These are phyloP conservation scores for Ensete glaucum DNA, from an alignment of 176 grass and related monocot species.

Conservation along the genomic window DNA sequence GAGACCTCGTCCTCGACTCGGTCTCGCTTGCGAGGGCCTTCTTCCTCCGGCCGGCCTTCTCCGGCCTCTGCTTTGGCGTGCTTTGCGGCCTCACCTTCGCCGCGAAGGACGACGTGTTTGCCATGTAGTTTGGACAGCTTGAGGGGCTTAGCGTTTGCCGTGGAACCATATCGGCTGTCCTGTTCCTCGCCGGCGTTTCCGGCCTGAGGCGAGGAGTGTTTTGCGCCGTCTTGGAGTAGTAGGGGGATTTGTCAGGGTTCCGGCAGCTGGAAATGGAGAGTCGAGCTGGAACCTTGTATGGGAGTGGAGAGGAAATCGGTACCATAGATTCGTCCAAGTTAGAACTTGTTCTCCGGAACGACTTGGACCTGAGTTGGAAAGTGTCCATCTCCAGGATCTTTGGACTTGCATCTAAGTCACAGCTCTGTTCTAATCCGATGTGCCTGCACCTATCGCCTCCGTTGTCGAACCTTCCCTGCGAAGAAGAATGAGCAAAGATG, in stretches of 20 bases:
- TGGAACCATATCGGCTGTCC: too few species aligned
- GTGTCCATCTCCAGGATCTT: constrained; percentile 91
- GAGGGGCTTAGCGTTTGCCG: not conserved
- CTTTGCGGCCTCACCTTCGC: constrained; percentile 64
- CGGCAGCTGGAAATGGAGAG: constrained; percentile 12
- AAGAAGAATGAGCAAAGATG: not conserved
- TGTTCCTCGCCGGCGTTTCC: not conserved
- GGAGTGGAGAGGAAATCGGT: constrained; percentile 25
- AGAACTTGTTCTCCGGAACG: constrained; percentile 11
- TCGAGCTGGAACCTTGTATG: constrained; percentile 19
- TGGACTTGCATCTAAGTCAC: constrained; percentile 52
- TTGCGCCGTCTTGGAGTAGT: constrained; percentile 43
- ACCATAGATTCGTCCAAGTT: not conserved
- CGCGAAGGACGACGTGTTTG: constrained; percentile 27
- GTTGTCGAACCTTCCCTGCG: constrained; percentile 42
- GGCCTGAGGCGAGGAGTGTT: constrained; percentile 31
- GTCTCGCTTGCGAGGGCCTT: not conserved
- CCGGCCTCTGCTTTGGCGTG: constrained; percentile 39
- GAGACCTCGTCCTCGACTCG: constrained; percentile 30
- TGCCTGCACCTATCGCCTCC: constrained; percentile 15
- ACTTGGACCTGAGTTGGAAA: constrained; percentile 35
- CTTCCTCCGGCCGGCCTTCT: not conserved
- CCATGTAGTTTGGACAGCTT: constrained; percentile 9
- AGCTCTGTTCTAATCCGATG: constrained; percentile 27
- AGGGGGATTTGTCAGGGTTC: constrained; percentile 6